Base-by-base conservation (phyloP, 2,329 filamentous ascomycete genomes). In the Fusarium sp. region DNA sequence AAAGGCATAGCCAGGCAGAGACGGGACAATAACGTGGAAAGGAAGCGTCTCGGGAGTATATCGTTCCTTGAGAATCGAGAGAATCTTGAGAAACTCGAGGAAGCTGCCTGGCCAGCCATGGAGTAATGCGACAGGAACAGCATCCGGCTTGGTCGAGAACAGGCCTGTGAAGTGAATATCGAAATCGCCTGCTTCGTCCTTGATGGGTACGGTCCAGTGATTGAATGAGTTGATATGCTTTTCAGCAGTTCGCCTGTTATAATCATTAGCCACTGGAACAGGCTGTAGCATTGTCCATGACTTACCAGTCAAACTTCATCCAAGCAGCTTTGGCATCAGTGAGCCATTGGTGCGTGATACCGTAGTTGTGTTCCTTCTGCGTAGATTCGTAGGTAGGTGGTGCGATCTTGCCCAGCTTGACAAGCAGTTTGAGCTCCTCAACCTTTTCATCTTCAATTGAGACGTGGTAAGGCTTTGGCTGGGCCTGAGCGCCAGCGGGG, bases 21-120 rank as follows among this genome's bases (percentile, higher is more conserved):
- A 65, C 0, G 62, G 62, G 0, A 65, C 32, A 5, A 65, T 5
- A 2, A 65, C 4, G 1, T 65, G 62, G 6, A 65, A 65, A 0
- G 62, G 62, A 0, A 65, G 62, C 0, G 60, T 65, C 5, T 51
- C 60, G 2, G 62, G 45, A 0, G 60, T 65, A 7, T 52, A 65
- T 4, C 30, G 32, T 4, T 50, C 30, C 11, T 65, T 65, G 7
- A 65, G 45, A 15, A 65, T 24, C 2, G 60, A 59, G 5, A 65
- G 5, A n/a, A 65, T 43, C 8, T 20, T 14, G 0, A 65, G 38
- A 16, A 65, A 65, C 44, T 65, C 62, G 0, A 65, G 9, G 10
- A 65, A 65, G 2, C 62, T 65, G 1, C 62, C 62, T 0, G 62
- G 62, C 62, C 62, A 65, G 5, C 62, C 62, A 9, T 65, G 62